Base-by-base conservation (phyloP, 1,284 basidiomycete species). In the Microbotryum intermedium region DNA sequence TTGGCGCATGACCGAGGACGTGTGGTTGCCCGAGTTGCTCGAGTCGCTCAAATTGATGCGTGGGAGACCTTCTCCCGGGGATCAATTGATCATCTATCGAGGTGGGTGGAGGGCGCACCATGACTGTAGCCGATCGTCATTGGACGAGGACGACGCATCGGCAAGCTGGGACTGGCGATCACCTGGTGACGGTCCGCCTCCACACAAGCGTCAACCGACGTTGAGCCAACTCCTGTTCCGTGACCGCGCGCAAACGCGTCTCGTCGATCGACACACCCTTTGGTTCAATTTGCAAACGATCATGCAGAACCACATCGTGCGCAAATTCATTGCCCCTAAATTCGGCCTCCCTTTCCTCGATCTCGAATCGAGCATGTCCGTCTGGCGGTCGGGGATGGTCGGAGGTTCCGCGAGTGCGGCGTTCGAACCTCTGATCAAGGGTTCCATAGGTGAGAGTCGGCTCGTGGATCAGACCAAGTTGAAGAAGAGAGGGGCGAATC, bases 321-420 rank as follows among this genome's bases (percentile, higher is more conserved):
- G 69, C 9, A 54, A 39, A 2, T 7, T 28, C 9, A 29, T 73
- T 29, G 52, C 57, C 1, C 69, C 71, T 0, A 29, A 21, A 3
- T 63, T 71, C 26, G 70, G 70, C 8, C 60, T 72, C n/a, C 55
- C 64, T 4, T 73, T 59, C 58, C 64, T 73, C 53, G 71, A 72
- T 62, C 58, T 72, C 30, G 72, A 73, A 39, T 62, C 65, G 13
- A 54, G 65, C 6, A 62, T 68, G 39, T 62, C 59, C 25, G 52
- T 72, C 39, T 71, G 70, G 71, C 58, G 68, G 9, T 58, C 62
- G 7, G 70, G 71, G 13, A 59, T 72, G 55, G 57, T 72, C 29
- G 70, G 69, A 1, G 61, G 64, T 0, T 60, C 64, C 7, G 47
- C 57, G 10, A 49, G 57, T 10, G n/a, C 51, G 2, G 34, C 57